Base-by-base conservation (phyloP, 768 basidiomycete genomes). In the Tricholoma saponaceum region DNA sequence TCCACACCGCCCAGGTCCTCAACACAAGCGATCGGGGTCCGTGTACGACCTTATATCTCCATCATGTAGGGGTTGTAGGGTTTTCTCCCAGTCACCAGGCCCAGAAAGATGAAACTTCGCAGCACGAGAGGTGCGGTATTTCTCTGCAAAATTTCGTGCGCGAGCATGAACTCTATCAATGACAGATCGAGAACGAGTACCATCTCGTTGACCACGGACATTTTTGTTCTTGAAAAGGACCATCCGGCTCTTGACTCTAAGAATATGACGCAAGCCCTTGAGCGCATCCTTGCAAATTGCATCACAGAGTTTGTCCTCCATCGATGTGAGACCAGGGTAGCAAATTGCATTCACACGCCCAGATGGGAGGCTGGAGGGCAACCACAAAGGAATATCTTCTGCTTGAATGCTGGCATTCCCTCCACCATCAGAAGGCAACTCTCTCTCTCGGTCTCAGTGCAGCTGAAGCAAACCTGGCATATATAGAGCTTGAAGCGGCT, bases 261-360 rank as follows among this genome's bases (percentile, higher is more conserved):
- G 58, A 7, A 62, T 57, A 12, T 57, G 53, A 2, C 61, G 62
- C 26, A 72, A 33, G 6, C 51, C 33, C 3, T 51, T 52, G 1
- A 72, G 64, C 4, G 63, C 32, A 23, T 65, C 61, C 14, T 26
- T 5, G 54, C 66, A 67, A 43, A 69, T 68, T 1, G 65, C 64
- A 9, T 51, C 52, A 0, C 64, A 62, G n/a, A 69, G 54, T 16
- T 51, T 14, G 1, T 58, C 58, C 53, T 72, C 70, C 20, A 66
- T 61, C 1, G 50, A 41, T 0, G 60, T 22, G 1, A 72, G 51
- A 2, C 53, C 57, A 0, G 18, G 5, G 0, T 55, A 2, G 13
- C 58, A 60, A 2, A 60, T 58, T 13, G 26, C 32, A 8, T 32
- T 23, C 1, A 62, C 10, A 10, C 30, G 32, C 7, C 23, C 33